Percentiles rank a stretch among this genome's conserved stretches.
Conservation (phyloP, 768 basidiomycete species). For the Cubamyces lactineus region DNA sequence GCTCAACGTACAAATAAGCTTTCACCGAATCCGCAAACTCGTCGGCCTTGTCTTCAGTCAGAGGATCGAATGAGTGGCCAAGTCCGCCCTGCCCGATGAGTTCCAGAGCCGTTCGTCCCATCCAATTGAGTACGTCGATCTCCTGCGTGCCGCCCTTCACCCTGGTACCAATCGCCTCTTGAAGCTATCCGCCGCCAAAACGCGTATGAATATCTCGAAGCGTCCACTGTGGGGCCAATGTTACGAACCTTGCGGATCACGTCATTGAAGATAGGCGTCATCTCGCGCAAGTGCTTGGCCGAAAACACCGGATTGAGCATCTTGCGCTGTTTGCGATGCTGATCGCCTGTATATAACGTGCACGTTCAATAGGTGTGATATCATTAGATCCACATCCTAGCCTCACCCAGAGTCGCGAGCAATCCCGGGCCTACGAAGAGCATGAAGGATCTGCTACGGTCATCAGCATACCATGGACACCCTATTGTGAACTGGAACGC, state of each 20-base stretch:
- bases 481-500: neutral
- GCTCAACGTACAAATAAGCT: constrained; percentile 36
- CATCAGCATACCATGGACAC: too few species aligned
- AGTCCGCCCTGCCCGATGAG: constrained; percentile 46
- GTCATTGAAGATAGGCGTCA: constrained; percentile 29
- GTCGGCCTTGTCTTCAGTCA: constrained; percentile 36
- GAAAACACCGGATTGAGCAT: constrained; percentile 31
- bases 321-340: constrained; percentile 25
- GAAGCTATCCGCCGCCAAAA: neutral
- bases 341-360: constrained; percentile 10
- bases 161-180: neutral
- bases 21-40: constrained; percentile 11
- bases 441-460: neutral
- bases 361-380: neutral
- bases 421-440: constrained; percentile 23
- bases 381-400: neutral
- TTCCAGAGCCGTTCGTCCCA: constrained; percentile 48
- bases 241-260: constrained; percentile 17
- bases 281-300: constrained; percentile 26
- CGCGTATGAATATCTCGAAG: neutral
- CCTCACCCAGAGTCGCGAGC: constrained; percentile 21
- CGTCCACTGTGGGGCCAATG: neutral
- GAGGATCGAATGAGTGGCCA: constrained; percentile 40
- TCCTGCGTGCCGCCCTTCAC: neutral
- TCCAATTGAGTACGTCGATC: constrained; percentile 37